Conservation (phyloP, 441 rosid species). For the Adansonia grandidieri region DNA sequence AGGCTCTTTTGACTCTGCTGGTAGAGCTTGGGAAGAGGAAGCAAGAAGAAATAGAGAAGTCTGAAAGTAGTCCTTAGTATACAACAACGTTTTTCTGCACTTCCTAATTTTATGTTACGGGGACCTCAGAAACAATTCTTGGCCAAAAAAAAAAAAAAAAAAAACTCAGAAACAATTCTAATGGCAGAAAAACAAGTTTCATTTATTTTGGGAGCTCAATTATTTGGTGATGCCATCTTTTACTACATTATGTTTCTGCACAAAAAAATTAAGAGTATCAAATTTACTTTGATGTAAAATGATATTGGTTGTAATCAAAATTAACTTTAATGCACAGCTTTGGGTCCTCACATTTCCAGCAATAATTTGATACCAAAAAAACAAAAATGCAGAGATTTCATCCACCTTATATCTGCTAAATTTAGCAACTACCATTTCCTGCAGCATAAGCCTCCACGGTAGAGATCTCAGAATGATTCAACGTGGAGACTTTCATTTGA, state of each 20-base stretch:
- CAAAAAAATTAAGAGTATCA: not conserved
- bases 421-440: not conserved
- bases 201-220: not conserved
- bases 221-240: not conserved
- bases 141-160: no score
- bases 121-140: not conserved
- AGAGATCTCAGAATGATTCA: not conserved
- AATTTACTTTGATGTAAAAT: not conserved
- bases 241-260: not conserved
- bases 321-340: not conserved
- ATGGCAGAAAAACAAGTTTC: not conserved
- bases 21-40: slow-evolving; percentile 53
- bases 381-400: not conserved
- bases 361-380: not conserved
- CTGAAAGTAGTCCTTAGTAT: slow-evolving; percentile 5
- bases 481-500: not conserved
- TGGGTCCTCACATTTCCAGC: not conserved
- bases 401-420: not conserved
- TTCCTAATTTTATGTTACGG: not conserved
- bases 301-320: not conserved
- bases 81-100: not conserved
- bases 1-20: slow-evolving; percentile 61
- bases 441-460: not conserved
- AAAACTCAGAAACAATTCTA: not conserved
- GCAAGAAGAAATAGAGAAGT: slow-evolving; percentile 9